phyloP scores from a whole-genome alignment of 2,329 filamentous ascomycete species.

The Acrodontium crateriforme region DNA sequence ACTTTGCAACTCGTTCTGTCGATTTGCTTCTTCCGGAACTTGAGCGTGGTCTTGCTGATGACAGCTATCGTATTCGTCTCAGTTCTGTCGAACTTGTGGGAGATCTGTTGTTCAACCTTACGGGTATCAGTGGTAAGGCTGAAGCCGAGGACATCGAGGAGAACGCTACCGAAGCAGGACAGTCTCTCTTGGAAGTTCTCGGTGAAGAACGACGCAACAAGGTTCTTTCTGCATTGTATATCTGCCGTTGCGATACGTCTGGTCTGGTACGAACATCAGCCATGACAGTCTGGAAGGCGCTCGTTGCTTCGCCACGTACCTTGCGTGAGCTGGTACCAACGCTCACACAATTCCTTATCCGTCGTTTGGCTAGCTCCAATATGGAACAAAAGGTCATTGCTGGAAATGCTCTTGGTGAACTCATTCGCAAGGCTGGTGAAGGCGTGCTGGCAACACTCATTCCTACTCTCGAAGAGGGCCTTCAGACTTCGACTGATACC shows the following conservation, averaged over 20 bases:
- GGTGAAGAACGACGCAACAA: slow-evolving; percentile 95
- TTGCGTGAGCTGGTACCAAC: slow-evolving; percentile 93
- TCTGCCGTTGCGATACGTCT: slow-evolving; percentile 94
- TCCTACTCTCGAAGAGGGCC: slow-evolving; percentile 81
- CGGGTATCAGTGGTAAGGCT: slow-evolving; percentile 69
- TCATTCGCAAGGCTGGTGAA: slow-evolving; percentile 94
- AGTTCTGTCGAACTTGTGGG: slow-evolving; percentile 96
- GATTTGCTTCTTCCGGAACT: slow-evolving; percentile 88
- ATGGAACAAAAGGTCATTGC: slow-evolving; percentile 99
- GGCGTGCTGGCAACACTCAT: slow-evolving; percentile 76
- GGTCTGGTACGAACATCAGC: slow-evolving; percentile 80
- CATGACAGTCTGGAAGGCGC: slow-evolving; percentile 88
- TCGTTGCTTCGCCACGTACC: slow-evolving; percentile 81
- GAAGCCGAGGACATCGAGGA: slow-evolving; percentile 72
- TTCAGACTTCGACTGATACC: slow-evolving; percentile 75
- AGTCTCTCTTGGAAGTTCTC: slow-evolving; percentile 84
- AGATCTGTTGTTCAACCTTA: slow-evolving; percentile 93
- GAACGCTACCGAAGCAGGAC: slow-evolving; percentile 69
- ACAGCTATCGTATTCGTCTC: slow-evolving; percentile 93
- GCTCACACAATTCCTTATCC: slow-evolving; percentile 86
- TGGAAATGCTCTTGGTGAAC: slow-evolving; percentile 87
- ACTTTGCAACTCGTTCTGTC: slow-evolving; percentile 89
- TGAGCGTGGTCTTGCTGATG: slow-evolving; percentile 90
- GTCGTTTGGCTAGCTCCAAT: slow-evolving; percentile 83
- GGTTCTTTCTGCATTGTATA: slow-evolving; percentile 91